Conservation (phyloP, 495 filamentous ascomycete genomes). For the Evansstolkia leycettana region DNA sequence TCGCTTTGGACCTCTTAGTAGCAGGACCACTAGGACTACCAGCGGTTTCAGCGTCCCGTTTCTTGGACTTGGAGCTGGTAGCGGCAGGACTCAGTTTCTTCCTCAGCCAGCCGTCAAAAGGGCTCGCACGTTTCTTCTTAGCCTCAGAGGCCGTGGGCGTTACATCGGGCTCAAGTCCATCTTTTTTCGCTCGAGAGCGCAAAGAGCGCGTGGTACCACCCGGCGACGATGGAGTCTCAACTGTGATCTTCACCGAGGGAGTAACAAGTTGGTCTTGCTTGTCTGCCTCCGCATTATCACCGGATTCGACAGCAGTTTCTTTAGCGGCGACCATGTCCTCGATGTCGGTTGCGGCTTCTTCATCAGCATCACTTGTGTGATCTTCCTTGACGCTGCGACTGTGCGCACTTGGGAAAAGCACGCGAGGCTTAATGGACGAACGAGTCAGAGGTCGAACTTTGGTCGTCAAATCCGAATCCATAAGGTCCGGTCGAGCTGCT, state of each 20-base stretch:
- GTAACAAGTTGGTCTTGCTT: constrained; percentile 13
- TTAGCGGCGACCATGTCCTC: constrained; percentile 42
- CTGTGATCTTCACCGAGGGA: constrained; percentile 39
- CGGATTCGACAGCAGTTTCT: constrained; percentile 25
- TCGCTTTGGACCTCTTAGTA: constrained; percentile 18
- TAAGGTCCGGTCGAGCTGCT: constrained; percentile 25
- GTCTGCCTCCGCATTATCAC: constrained; percentile 9
- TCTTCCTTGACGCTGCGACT: constrained; percentile 15
- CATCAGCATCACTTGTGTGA: constrained; percentile 31
- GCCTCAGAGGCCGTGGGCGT: constrained; percentile 12
- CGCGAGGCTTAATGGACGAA: constrained; percentile 67
- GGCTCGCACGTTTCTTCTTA: constrained; percentile 40
- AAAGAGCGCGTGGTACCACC: constrained; percentile 18
- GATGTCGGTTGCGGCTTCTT: constrained; percentile 42
- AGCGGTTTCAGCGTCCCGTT: constrained; percentile 18
- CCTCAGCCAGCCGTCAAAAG: constrained; percentile 54
- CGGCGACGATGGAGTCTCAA: constrained; percentile 40
- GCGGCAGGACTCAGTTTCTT: constrained; percentile 35
- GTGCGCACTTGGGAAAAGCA: constrained; percentile 59
- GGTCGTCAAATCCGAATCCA: constrained; percentile 17
- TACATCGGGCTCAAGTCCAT: constrained; percentile 8
- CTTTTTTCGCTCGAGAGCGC: constrained; percentile 14
- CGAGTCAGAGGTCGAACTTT: constrained; percentile 49
- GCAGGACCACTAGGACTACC: constrained; percentile 14
- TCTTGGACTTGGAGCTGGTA: constrained; percentile 13